phyloP scores from a whole-genome alignment of 495 filamentous ascomycete genomes.

The Corynascus novoguineensis region DNA sequence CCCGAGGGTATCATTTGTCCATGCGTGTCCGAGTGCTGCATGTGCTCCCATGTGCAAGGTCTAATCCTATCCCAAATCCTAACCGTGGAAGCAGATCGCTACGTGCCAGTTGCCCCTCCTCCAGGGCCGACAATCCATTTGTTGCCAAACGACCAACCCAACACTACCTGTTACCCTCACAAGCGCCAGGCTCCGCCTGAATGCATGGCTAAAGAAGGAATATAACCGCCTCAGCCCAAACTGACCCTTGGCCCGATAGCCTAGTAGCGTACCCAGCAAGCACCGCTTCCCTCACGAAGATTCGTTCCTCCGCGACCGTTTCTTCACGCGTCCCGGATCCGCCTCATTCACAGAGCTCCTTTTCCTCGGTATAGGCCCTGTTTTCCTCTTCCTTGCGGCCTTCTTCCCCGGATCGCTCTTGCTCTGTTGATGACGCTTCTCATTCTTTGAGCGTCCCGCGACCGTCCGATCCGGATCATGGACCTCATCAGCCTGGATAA shows the following conservation, averaged over 20 bases:
- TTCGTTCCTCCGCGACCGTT: neutral
- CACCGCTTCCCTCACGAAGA: neutral
- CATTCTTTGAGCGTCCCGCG: too few species aligned
- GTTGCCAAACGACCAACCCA: too few species aligned
- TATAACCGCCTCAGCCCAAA: neutral
- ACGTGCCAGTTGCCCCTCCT: neutral
- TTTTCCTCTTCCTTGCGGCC: neutral
- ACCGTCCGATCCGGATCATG: neutral
- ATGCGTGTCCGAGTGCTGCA: neutral
- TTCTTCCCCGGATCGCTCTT: neutral
- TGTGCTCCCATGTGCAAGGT: neutral
- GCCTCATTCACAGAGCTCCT: neutral
- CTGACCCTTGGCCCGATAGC: neutral
- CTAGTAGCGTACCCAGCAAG: neutral
- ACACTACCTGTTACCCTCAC: neutral
- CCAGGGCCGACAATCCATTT: neutral
- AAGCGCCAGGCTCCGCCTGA: neutral
- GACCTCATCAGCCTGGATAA: neutral
- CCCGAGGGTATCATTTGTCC: slow-evolving; percentile 2
- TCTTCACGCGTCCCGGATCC: neutral
- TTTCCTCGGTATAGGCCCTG: neutral
- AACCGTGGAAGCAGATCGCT: neutral
- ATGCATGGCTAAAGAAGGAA: neutral
- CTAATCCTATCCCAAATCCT: neutral
- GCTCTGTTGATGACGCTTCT: too few species aligned